Evolutionary conservation across 2,329 filamentous ascomycete species (phyloP).

Genomic region (Microdochium paspali): DNA sequence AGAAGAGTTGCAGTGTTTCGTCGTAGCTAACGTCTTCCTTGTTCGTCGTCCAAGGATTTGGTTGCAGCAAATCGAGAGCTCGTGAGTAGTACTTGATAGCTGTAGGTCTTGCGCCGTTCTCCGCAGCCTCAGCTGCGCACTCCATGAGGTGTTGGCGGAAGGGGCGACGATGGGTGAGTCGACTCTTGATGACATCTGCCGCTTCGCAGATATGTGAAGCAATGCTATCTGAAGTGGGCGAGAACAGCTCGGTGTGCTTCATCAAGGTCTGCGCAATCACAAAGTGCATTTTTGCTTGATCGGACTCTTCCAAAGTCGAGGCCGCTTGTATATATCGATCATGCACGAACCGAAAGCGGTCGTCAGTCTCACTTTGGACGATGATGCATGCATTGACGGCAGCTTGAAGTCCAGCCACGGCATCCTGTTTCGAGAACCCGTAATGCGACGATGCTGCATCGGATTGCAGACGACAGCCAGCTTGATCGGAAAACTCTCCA

Average conservation of each 20-base stretch:
- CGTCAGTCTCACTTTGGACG: constrained; percentile 72
- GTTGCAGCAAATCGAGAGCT: constrained; percentile 70
- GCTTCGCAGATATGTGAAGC: constrained; percentile 76
- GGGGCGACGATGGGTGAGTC: constrained; percentile 48
- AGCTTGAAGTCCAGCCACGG: constrained; percentile 70
- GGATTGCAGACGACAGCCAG: constrained; percentile 1
- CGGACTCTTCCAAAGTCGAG: constrained; percentile 57
- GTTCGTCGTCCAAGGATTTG: constrained; percentile 65
- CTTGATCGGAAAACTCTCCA: constrained; percentile 54
- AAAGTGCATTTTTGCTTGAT: constrained; percentile 77
- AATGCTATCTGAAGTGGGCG: constrained; percentile 58
- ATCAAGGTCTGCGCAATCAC: constrained; percentile 75
- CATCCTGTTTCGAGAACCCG: constrained; percentile 53
- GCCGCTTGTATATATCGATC: constrained; percentile 79
- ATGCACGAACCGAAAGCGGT: constrained; percentile 80
- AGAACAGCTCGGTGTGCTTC: constrained; percentile 56
- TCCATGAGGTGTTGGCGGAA: constrained; percentile 72
- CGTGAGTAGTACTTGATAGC: constrained; percentile 74
- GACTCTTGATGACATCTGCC: constrained; percentile 61
- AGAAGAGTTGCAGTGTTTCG: constrained; percentile 73
- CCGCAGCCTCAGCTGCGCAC: constrained; percentile 67
- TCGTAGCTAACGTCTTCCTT: constrained; percentile 70
- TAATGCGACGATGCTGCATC: constrained; percentile 15
- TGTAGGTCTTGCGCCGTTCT: constrained; percentile 74
- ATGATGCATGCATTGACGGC: constrained; percentile 75